Evolutionary conservation across 768 basidiomycete species (phyloP).

Genomic region (Russula sp.): DNA sequence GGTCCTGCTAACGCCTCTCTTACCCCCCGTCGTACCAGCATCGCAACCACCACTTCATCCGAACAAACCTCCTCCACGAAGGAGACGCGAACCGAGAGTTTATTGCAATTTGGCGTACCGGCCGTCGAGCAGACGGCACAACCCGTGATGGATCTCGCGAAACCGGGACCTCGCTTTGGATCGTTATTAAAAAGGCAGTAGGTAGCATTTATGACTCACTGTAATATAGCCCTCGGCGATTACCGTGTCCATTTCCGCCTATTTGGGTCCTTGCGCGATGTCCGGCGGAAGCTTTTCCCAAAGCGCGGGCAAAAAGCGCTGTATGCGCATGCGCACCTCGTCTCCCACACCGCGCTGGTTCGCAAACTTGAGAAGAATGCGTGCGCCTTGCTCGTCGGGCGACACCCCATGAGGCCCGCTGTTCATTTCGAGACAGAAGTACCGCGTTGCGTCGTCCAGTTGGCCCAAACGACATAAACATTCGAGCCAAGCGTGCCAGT

Average conservation of each 20-base stretch:
- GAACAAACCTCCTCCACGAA: constrained; percentile 27
- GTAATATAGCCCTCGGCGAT: not conserved
- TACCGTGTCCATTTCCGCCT: not conserved
- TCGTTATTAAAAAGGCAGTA: constrained; percentile 54
- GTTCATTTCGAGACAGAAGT: constrained; percentile 32
- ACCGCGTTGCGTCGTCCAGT: constrained; percentile 50
- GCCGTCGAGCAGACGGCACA: constrained; percentile 52
- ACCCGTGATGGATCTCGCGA: constrained; percentile 60
- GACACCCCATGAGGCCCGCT: no score
- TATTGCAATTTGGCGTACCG: constrained; percentile 55
- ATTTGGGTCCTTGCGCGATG: not conserved
- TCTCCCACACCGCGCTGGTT: no score
- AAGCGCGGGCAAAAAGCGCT: constrained; percentile 10
- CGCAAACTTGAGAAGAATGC: no score
- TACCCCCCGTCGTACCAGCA: constrained; percentile 40
- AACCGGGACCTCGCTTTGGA: constrained; percentile 72
- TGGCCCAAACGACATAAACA: constrained; percentile 72
- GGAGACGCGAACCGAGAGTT: constrained; percentile 41
- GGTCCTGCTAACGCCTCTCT: constrained; percentile 56
- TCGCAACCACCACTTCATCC: constrained; percentile 9
- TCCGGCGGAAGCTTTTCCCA: constrained; percentile 25
- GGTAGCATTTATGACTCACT: constrained; percentile 29
- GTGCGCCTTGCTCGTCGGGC: no score
- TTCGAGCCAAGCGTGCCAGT: constrained; percentile 84
- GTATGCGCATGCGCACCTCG: constrained; percentile 16